These are phyloP conservation scores for Dioszegia aurantiaca DNA, from an alignment of 768 basidiomycete species.

Conservation along the genomic window DNA sequence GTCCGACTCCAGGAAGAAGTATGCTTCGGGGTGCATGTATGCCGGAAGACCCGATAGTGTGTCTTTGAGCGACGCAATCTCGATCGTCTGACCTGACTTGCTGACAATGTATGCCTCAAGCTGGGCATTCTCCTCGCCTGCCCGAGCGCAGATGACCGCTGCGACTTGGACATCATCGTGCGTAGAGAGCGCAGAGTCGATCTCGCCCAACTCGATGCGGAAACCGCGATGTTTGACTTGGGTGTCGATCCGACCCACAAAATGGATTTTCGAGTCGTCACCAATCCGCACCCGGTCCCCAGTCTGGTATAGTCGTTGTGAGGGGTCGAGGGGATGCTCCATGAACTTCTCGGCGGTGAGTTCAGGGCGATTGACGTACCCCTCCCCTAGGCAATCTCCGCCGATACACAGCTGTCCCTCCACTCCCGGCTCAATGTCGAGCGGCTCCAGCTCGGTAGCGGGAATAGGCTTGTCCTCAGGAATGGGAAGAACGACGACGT, in stretches of 20 bases:
- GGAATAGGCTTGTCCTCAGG: no score
- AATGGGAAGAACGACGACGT: neutral
- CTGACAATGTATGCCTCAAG: constrained; percentile 2
- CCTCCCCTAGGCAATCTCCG: neutral
- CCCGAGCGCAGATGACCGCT: constrained; percentile 2
- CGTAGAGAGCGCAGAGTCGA: neutral
- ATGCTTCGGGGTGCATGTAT: constrained; percentile 6
- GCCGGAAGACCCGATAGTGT: neutral
- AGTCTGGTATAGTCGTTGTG: neutral
- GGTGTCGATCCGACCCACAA: constrained; percentile 6
- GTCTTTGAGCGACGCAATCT: no score
- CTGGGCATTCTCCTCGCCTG: neutral
- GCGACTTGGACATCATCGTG: neutral
- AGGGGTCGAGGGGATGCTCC: neutral
- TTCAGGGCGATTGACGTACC: constrained; percentile 6
- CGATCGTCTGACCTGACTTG: neutral
- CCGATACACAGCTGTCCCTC: constrained; percentile 6
- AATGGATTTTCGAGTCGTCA: neutral
- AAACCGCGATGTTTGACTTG: constrained; percentile 11
- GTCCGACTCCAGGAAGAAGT: neutral
- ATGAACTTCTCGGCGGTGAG: constrained; percentile 4
- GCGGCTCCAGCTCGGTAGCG: neutral
- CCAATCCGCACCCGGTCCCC: constrained; percentile 4
- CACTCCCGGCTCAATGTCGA: neutral
- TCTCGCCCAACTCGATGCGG: constrained; percentile 6